Evolutionary conservation across 495 filamentous ascomycete species (phyloP), one percentile per base, ranked within the genome.

Genomic region (Jackrogersella minutella): DNA sequence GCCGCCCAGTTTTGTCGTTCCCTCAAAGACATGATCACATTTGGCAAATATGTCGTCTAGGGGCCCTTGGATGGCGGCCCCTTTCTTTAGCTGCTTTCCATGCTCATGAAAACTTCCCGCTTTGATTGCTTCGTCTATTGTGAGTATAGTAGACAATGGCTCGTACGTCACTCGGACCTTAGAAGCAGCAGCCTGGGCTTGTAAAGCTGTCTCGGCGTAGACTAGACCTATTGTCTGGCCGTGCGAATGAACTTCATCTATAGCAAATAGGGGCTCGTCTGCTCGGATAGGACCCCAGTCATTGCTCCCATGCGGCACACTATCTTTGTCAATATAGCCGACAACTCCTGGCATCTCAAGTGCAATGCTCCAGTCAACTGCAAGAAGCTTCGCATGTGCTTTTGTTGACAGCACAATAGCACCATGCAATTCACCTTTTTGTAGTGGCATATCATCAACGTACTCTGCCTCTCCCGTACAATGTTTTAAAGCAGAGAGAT

Each of bases 151-250:
- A 1, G 91, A 90, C 2, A 94, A 72, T 22, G 92, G 89, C 70
- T 95, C 89, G 69, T 96, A 96, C 58, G 89, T 86, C 3, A 95
- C 82, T 64, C 84, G 86, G 47, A 96, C 91, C 55, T 86, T 88
- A 58, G 90, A 81, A 30, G 89, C 84, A 55, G 83, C 92, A 16
- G 85, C 84, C 64, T 90, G 86, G 16, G 92, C 92, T 53, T 87
- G 80, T 70, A 89, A 85, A 11, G 90, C 89, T 6, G 85, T 84
- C 55, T 82, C 83, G 0, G 90, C 92, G 16, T 93, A 77, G 47
- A 96, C 83, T 69, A 93, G 86, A 49, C 91, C 92, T 70, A 96
- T 95, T 0, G 90, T 90, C 69, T 96, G 92, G 2, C 92, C 92
- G 58, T 88, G 84, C 21, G 91, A 91, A 66, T 82, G 87, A 19